Base-by-base conservation (phyloP, 768 basidiomycete species). In the Boletus coccyginus region DNA sequence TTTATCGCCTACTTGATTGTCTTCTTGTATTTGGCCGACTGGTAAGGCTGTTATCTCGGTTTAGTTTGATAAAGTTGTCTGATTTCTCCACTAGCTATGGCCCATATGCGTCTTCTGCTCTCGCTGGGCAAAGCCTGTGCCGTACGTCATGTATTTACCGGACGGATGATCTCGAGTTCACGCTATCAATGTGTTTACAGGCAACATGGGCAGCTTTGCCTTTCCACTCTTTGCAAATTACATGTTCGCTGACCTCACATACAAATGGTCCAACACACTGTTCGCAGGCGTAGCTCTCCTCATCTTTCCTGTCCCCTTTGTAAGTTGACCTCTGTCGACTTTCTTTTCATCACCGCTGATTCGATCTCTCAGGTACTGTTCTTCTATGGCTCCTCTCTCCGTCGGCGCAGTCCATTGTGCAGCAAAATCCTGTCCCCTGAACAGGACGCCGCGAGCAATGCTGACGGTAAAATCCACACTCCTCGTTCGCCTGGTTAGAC, bases 201-300 rank as follows among this genome's bases (percentile, higher is more conserved):
- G 81, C 31, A 83, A 81, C 59, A 54, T 84, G 32, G 66, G 74
- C 1, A 82, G 75, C 2, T 77, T 75, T 6, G 76, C 74, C 3
- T 87, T 88, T 68, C 81, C 86, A 0, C 75, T 88, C 5, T 88
- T 88, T 66, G 82, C 83, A 5, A 64, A 75, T 5, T 75, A 78
- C 47, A 86, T 87, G 82, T 85, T 82, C 65, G 60, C 63, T 8
- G 69, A 70, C 5, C 74, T 88, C n/a, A 77, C 74, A 1, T 83
- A 81, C 48, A 80, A 76, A 60, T 86, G 86, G 80, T 81, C 83
- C 6, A 81, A 78, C 54, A 80, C 77, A 9, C 67, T 84, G 0
- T 82, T 83, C 60, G 82, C 75, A 6, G 75, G 74, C 52, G 63
- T 88, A 33, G 82, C 80, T 0, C 62, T 75, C 10, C 13, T 81